phyloP scores from a whole-genome alignment of 345 rosid species.

The Bretschneidera sinensis region DNA sequence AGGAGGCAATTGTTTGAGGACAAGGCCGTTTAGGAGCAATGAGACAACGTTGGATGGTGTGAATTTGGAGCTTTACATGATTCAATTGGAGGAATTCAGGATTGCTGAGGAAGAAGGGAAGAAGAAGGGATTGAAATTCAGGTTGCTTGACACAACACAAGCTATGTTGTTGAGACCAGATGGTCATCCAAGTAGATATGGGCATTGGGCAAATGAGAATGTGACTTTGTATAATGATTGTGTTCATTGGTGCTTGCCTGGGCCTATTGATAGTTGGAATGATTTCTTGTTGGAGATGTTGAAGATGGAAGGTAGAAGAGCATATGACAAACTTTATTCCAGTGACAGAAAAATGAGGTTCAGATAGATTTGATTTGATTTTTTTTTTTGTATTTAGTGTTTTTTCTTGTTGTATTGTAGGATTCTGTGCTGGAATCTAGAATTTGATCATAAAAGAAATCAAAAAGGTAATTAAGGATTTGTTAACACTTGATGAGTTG shows the following conservation, averaged over 20 bases:
- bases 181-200: constrained; percentile 77
- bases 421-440: not conserved
- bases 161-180: constrained; percentile 65
- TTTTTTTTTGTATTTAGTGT: no score
- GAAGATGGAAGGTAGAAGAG: constrained; percentile 55
- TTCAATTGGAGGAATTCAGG: constrained; percentile 70
- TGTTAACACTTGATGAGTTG: no score
- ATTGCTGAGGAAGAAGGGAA: constrained; percentile 50
- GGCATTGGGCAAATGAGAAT: constrained; percentile 61
- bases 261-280: constrained; percentile 78
- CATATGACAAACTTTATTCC: constrained; percentile 23
- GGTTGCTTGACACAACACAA: constrained; percentile 57
- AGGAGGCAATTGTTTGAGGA: constrained; percentile 75
- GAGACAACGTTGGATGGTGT: constrained; percentile 49
- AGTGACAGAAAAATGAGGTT: constrained; percentile 3
- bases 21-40: constrained; percentile 45
- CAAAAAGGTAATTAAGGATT: no score
- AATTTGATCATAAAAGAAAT: no score
- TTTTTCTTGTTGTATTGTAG: not conserved
- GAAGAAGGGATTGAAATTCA: constrained; percentile 44
- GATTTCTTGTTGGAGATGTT: constrained; percentile 80
- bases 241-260: constrained; percentile 95
- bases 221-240: constrained; percentile 76
- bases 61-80: constrained; percentile 49
- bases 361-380: constrained; percentile 11